Evolutionary conservation across 768 basidiomycete species (phyloP), one percentile per base, ranked within the genome.

Genomic region (Zangia roseola): DNA sequence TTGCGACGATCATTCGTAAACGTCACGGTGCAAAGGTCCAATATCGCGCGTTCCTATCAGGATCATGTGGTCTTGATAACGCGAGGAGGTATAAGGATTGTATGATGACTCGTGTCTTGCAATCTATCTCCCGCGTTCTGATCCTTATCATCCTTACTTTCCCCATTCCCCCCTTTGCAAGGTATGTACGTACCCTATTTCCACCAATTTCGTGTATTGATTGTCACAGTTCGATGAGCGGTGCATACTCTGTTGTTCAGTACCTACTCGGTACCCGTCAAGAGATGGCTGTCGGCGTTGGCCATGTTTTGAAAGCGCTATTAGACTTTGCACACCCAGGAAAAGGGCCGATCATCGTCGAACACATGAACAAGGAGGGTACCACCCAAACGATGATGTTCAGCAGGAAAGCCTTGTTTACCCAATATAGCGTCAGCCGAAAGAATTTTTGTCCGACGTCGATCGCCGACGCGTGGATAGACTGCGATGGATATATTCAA

Each of bases 61-160:
- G 31, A 14, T 31, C 14, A 14, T 7, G 16, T 31, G 14, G 38
- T 39, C 17, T 35, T 20, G 23, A 42, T 46, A 20, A 33, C 13
- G 16, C 10, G 4, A 16, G 12, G 10, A 40, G 14, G 25, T 9
- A 13, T 26, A 21, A 16, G 6, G 20, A 40, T 16, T 28, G 9
- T 6, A 2, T 16, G 6, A 31, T 31, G 31, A 31, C 6, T 20
- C 10, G 14, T 25, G 76, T 69, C 1, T 70, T 65, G 10, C 86
- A 69, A 50, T 75, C 78, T 60, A 50, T 75, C 78, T 60, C 83
- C 80, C n/a, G 84, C 63, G 37, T 73, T 77, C 2, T 86, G 84
- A 0, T 86, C 86, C 59, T 83, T 88, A 41, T 74, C 68, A 61
- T 88, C 84, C 9, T 74, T 78, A 14, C 82, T 71, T 14, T 24